These are phyloP conservation scores for Colletotrichum sp. DNA, from an alignment of 2,329 filamentous ascomycete genomes.

Conservation along the genomic window DNA sequence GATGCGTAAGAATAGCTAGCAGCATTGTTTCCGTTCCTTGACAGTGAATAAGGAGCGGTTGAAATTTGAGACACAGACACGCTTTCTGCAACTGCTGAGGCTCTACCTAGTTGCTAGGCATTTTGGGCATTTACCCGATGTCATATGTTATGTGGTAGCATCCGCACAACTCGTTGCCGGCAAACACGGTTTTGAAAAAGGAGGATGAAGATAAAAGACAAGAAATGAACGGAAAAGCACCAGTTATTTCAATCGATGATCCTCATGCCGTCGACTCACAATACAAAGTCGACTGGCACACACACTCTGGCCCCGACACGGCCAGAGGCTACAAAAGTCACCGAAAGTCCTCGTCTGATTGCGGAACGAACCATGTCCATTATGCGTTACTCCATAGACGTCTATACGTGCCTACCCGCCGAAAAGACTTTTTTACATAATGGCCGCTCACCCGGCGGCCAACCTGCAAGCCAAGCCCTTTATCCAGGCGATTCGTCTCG, in stretches of 20 bases:
- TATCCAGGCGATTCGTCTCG: slow-evolving; percentile 1
- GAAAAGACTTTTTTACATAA: slow-evolving; percentile 21
- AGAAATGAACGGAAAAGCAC: neutral
- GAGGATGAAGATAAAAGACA: neutral
- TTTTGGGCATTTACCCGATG: no score
- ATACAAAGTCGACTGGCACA: neutral
- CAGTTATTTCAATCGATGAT: neutral
- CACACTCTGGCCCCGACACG: neutral
- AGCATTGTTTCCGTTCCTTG: no score
- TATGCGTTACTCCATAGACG: slow-evolving; percentile 22
- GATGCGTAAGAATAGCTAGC: no score
- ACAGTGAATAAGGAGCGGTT: no score
- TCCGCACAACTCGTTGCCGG: no score
- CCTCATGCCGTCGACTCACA: neutral
- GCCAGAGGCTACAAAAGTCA: neutral
- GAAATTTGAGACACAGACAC: no score
- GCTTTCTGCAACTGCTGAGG: no score
- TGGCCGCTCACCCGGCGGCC: slow-evolving; percentile 9
- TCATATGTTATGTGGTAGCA: no score
- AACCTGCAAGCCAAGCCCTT: slow-evolving; percentile 14
- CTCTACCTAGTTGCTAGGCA: no score
- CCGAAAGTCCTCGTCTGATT: no score
- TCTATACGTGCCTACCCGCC: slow-evolving; percentile 17
- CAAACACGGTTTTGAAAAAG: no score
- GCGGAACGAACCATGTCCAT: slow-evolving; percentile 13